Percentiles rank a stretch among this genome's conserved stretches.
Evolutionary conservation across 306 rosid genomes (phyloP).

Genomic region (Cajanus cajan): DNA sequence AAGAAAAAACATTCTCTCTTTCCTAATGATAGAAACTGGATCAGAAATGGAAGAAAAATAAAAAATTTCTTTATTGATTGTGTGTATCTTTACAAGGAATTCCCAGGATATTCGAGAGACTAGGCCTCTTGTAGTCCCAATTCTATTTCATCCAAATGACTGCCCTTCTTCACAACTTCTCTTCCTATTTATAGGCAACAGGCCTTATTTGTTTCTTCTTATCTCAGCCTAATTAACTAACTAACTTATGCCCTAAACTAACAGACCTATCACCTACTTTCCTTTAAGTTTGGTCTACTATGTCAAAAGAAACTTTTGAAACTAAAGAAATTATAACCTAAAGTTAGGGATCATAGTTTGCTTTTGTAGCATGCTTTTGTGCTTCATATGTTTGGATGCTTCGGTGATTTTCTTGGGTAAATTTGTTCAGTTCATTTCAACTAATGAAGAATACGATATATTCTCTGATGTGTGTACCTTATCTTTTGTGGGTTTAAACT

Average conservation of each 20-base stretch:
- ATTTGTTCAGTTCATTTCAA: not conserved
- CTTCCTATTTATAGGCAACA: too few relatives aligned
- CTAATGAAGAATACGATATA: not conserved
- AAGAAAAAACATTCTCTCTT: not conserved
- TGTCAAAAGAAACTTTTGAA: not conserved
- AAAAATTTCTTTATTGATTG: too few relatives aligned
- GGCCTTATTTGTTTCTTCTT: too few relatives aligned
- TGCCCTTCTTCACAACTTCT: too few relatives aligned
- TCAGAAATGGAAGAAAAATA: too few relatives aligned
- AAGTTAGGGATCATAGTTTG: not conserved
- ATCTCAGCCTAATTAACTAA: too few relatives aligned
- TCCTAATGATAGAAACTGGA: not conserved
- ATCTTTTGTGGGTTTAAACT: not conserved
- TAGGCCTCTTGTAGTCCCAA: too few relatives aligned
- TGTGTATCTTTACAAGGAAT: too few relatives aligned
- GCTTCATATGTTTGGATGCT: not conserved
- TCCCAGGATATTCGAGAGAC: too few relatives aligned
- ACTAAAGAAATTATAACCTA: not conserved
- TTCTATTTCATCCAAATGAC: too few relatives aligned
- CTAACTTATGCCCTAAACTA: too few relatives aligned
- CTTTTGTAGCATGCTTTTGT: not conserved
- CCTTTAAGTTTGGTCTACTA: not conserved
- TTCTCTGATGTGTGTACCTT: not conserved
- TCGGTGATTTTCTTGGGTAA: not conserved
- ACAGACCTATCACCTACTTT: too few relatives aligned